Percentiles rank a stretch among this genome's conserved stretches.
These are phyloP conservation scores for Lasiosphaeria hispida DNA, from an alignment of 495 filamentous ascomycete species.

Conservation along the genomic window DNA sequence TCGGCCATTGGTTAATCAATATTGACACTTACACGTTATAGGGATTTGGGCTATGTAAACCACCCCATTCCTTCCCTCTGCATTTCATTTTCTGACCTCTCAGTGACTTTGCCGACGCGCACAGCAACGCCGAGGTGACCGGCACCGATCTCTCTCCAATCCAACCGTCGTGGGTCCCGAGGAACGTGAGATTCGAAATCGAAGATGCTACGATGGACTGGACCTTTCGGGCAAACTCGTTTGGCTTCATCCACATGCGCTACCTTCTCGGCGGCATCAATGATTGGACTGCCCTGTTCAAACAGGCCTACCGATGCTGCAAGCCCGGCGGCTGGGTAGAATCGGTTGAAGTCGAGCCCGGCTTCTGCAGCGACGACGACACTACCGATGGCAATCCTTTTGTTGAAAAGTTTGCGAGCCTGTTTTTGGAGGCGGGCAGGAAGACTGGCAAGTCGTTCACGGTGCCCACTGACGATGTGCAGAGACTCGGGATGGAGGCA, in stretches of 20 bases:
- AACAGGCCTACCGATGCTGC: conserved; percentile 32
- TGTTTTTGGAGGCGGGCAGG: conserved; percentile 10
- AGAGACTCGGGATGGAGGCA: conserved; percentile 36
- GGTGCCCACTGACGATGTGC: conserved; percentile 23
- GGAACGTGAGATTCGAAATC: conserved; percentile 49
- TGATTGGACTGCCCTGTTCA: conserved; percentile 47
- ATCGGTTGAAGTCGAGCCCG: conserved; percentile 23
- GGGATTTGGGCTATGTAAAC: conserved; percentile 11
- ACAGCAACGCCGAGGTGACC: conserved; percentile 44
- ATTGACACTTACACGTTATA: not conserved
- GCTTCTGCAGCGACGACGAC: conserved; percentile 16
- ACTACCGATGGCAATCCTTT: not conserved
- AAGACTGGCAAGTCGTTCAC: conserved; percentile 16
- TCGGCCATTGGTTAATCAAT: not conserved
- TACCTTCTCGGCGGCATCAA: conserved; percentile 47
- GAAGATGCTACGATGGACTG: conserved; percentile 50
- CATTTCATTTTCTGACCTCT: conserved; percentile 10
- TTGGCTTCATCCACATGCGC: conserved; percentile 60
- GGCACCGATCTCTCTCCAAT: conserved; percentile 28
- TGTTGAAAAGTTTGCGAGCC: conserved; percentile 5
- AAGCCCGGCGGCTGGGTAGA: conserved; percentile 23
- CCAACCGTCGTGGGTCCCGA: conserved; percentile 41
- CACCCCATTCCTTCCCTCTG: not conserved
- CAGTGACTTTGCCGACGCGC: conserved; percentile 52
- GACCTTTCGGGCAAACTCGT: conserved; percentile 44